phyloP scores from a whole-genome alignment of 441 rosid species.

The Lagerstroemia fauriei region DNA sequence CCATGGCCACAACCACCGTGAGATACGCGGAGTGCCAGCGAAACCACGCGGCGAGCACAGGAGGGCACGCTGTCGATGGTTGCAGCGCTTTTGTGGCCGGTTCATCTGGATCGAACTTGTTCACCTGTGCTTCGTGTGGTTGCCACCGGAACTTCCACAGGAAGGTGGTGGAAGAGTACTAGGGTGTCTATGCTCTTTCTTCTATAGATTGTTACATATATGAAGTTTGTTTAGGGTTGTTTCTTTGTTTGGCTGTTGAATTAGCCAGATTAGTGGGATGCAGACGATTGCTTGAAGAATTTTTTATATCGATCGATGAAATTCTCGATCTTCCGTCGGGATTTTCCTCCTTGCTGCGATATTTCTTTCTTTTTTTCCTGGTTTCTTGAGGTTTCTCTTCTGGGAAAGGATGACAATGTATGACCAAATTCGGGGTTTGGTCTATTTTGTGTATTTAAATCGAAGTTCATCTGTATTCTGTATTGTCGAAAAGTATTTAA shows the following conservation, averaged over 20 bases:
- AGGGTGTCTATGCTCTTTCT: neutral
- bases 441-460: neutral
- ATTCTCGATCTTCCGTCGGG: neutral
- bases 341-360: neutral
- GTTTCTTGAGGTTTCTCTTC: neutral
- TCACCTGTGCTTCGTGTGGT: slow-evolving; percentile 19
- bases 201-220: too few relatives aligned
- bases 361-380: neutral
- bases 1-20: neutral
- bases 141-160: slow-evolving; percentile 26
- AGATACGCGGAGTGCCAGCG: slow-evolving; percentile 18
- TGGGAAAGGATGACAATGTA: neutral
- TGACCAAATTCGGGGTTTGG: neutral
- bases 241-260: neutral
- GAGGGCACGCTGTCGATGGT: slow-evolving; percentile 12
- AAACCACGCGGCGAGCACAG: slow-evolving; percentile 12
- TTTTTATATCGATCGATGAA: neutral
- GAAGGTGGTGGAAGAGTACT: slow-evolving; percentile 9
- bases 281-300: neutral
- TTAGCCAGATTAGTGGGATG: neutral
- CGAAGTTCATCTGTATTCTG: neutral
- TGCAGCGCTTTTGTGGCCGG: slow-evolving; percentile 7
- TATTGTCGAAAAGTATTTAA: neutral
- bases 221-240: neutral
- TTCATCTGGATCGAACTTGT: neutral